These are phyloP conservation scores for Rhizopogon vinicolor DNA, from an alignment of 768 basidiomycete species.

Conservation along the genomic window DNA sequence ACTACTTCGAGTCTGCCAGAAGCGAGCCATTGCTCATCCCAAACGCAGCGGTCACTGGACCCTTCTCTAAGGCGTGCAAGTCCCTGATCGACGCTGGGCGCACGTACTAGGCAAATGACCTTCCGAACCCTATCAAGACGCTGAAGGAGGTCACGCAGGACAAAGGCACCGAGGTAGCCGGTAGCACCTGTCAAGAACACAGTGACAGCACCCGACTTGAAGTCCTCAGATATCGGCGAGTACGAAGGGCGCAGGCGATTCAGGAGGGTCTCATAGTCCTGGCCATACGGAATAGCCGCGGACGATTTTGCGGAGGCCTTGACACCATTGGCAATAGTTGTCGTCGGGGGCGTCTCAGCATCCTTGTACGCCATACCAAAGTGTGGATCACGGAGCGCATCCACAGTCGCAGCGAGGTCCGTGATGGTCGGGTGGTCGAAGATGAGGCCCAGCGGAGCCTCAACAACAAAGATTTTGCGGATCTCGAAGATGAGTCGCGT, in stretches of 20 bases:
- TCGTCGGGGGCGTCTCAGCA: conserved; percentile 11
- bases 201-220: conserved; percentile 50
- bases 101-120: conserved; percentile 91
- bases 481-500: conserved; percentile 97
- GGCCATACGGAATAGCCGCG: conserved; percentile 58
- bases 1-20: conserved; percentile 72
- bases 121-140: conserved; percentile 63
- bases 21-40: conserved; percentile 81
- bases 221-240: conserved; percentile 51
- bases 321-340: conserved; percentile 12
- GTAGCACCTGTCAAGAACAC: conserved; percentile 97
- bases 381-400: conserved; percentile 70
- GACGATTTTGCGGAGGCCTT: conserved; percentile 17
- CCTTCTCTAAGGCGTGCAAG: conserved; percentile 66
- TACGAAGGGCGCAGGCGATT: conserved; percentile 59
- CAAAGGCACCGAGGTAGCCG: conserved; percentile 93
- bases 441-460: conserved; percentile 87
- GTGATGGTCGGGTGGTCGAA: conserved; percentile 87
- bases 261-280: conserved; percentile 67
- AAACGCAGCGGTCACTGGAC: conserved; percentile 75
- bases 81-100: conserved; percentile 55
- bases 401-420: conserved; percentile 73
- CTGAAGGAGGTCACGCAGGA: conserved; percentile 74
- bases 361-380: conserved; percentile 58
- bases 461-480: conserved; percentile 84